Base-by-base conservation (phyloP, 768 basidiomycete species). In the Flagelloscypha sp. region DNA sequence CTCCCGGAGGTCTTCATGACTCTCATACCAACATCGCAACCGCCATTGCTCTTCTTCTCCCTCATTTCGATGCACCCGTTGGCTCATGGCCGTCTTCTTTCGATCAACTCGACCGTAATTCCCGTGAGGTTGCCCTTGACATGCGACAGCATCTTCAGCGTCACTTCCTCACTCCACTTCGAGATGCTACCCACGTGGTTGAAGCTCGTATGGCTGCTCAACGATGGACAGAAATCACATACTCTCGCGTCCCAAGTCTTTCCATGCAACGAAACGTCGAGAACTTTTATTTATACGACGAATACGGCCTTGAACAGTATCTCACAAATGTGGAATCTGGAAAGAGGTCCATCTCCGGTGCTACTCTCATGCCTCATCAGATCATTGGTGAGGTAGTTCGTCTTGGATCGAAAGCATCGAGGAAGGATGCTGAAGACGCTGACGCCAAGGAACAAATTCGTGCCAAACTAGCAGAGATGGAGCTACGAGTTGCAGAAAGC, bases 291-390 rank as follows among this genome's bases (percentile, higher is more conserved):
- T 46, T 52, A 24, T 78, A 79, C 47, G 82, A 87, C 40, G 58
- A 59, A 0, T 58, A 63, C 3, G 62, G 83, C 6, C 84, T 84
- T 56, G 50, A 70, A 42, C 45, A 56, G 35, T 85, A 79, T 49
- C 62, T 85, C 4, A 42, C 57, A 4, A 61, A 64, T 2, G 78
- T 84, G 18, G 71, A 77, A 46, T 53, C 50, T 2, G 79, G 79
- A 2, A 65, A 65, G 48, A 61, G 54, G 45, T 59, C 46, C 17
- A 79, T 85, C 40, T 74, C 72, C 32, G 83, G 82, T 4, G 79
- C 79, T 3, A 75, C 76, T 4, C 68, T 84, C 12, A 53, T 79
- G 40, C 82, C 83, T 1, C 78, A 84, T 43, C 62, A 74, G 48
- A 60, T 83, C 21, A 59, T 78, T 12, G 51, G 48, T 6, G 57